Conservation (phyloP, 2,329 filamentous ascomycete genomes). For the Fusarium clavum region DNA sequence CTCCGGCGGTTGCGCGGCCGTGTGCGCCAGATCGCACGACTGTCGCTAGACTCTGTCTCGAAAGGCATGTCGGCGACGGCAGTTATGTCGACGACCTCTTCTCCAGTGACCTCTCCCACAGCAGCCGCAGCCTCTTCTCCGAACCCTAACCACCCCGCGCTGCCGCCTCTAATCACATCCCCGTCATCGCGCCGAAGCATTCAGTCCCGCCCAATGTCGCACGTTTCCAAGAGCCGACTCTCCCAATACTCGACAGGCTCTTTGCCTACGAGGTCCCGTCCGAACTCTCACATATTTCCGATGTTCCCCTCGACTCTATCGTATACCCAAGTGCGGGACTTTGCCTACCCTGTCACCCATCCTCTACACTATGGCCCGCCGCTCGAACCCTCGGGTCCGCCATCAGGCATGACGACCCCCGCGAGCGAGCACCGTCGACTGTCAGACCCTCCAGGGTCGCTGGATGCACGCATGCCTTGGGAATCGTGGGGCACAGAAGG, state of each 20-base stretch:
- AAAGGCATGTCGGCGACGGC: conserved; percentile 57
- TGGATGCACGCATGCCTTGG: conserved; percentile 76
- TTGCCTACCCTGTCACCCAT: conserved; percentile 86
- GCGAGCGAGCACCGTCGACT: conserved; percentile 81
- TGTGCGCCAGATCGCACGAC: conserved; percentile 48
- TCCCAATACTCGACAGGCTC: conserved; percentile 86
- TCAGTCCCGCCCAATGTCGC: conserved; percentile 75
- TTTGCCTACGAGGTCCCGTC: conserved; percentile 76
- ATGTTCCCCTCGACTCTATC: conserved; percentile 85
- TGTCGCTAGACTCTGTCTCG: conserved; percentile 40
- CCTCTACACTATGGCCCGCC: conserved; percentile 95
- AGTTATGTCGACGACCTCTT: conserved; percentile 68
- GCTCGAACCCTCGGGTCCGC: conserved; percentile 74
- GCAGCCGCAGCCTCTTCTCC: conserved; percentile 57
- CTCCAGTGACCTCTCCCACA: conserved; percentile 65
- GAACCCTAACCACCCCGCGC: conserved; percentile 65
- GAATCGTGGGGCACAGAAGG: conserved; percentile 65
- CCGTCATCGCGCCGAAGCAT: conserved; percentile 68
- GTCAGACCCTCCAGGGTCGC: conserved; percentile 83
- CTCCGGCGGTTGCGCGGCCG: conserved; percentile 46
- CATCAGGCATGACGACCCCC: conserved; percentile 86
- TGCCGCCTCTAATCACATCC: conserved; percentile 69
- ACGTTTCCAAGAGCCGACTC: conserved; percentile 82
- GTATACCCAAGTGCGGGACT: conserved; percentile 94
- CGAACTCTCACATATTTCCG: conserved; percentile 83